phyloP scores from a whole-genome alignment of 768 basidiomycete species.

The Multifurca ochricompacta region DNA sequence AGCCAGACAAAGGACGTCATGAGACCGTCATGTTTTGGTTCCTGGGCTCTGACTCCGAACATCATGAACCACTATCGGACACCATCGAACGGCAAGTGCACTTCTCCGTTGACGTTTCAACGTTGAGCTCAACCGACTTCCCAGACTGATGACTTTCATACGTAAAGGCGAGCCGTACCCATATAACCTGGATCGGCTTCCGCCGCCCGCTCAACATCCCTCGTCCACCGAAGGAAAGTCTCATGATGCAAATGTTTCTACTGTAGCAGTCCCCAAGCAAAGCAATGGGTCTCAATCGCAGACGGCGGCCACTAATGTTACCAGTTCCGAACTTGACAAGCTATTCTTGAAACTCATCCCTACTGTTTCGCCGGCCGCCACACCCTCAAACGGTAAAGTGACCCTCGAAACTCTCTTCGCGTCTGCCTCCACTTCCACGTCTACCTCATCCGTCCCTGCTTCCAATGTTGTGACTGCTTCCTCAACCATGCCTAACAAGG shows the following conservation, averaged over 20 bases:
- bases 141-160: constrained; percentile 47
- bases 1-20: constrained; percentile 47
- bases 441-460: constrained; percentile 11
- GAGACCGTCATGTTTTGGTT: constrained; percentile 71
- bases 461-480: constrained; percentile 19
- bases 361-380: constrained; percentile 24
- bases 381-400: constrained; percentile 26
- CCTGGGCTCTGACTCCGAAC: constrained; percentile 47
- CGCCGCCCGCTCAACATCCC: constrained; percentile 43
- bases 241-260: neutral
- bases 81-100: constrained; percentile 55
- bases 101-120: neutral
- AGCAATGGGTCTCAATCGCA: neutral
- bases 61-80: constrained; percentile 63
- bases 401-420: constrained; percentile 45
- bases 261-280: neutral
- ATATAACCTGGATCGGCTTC: constrained; percentile 60
- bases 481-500: constrained; percentile 30
- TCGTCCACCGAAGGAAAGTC: constrained; percentile 21
- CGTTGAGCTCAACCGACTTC: neutral
- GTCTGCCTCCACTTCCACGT: constrained; percentile 21
- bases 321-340: constrained; percentile 36
- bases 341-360: constrained; percentile 36
- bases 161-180: constrained; percentile 63
- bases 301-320: constrained; percentile 15